These are phyloP conservation scores for Aaosphaeria arxii DNA, from an alignment of 2,329 filamentous ascomycete species.

Conservation along the genomic window DNA sequence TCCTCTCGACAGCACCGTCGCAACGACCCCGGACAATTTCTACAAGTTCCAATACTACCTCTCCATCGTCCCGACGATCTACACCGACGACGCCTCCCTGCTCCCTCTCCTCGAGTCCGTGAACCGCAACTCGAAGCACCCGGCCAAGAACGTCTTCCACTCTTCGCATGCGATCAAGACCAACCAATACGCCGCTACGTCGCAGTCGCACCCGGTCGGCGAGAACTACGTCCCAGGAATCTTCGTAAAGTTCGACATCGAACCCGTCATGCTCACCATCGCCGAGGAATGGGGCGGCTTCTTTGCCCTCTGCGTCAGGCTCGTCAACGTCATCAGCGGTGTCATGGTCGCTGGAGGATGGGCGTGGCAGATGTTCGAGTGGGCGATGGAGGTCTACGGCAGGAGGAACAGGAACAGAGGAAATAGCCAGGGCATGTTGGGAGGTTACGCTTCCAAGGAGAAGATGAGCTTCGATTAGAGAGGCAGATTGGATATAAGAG, in stretches of 20 bases:
- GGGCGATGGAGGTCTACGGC: conserved; percentile 56
- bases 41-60: conserved; percentile 98
- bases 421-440: conserved; percentile 48
- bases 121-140: conserved; percentile 32
- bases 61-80: conserved; percentile 90
- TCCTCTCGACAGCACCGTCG: conserved; percentile 88
- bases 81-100: conserved; percentile 54
- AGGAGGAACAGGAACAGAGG: conserved; percentile 36
- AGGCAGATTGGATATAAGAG: too few relatives aligned
- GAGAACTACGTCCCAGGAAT: conserved; percentile 78
- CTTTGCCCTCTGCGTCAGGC: conserved; percentile 70
- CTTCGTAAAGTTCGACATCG: conserved; percentile 99
- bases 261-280: conserved; percentile 85
- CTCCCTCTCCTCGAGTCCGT: conserved; percentile 48
- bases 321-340: conserved; percentile 88
- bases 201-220: conserved; percentile 70
- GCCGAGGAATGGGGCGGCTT: conserved; percentile 77
- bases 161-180: conserved; percentile 68
- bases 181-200: conserved; percentile 97
- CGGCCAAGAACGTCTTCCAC: conserved; percentile 34
- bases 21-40: conserved; percentile 71
- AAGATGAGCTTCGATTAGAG: conserved; percentile 13
- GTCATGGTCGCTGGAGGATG: conserved; percentile 92
- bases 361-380: conserved; percentile 82
- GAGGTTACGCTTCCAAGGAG: conserved; percentile 13